Conservation (phyloP, 2,329 filamentous ascomycete species). For the Beauveria bassiana region DNA sequence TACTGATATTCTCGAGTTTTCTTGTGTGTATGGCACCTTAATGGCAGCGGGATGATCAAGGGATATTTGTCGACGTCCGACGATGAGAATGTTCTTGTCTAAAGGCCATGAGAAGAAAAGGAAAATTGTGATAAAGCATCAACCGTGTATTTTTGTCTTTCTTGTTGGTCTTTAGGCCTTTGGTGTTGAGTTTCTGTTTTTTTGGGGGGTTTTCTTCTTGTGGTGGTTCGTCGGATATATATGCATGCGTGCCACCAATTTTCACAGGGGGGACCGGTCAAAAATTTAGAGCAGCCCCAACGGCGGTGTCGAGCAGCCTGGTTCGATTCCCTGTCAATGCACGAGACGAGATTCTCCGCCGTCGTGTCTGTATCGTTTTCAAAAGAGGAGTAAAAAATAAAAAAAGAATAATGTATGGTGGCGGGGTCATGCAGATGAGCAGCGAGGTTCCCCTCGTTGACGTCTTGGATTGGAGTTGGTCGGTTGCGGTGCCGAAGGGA, state of each 20-base stretch:
- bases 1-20: not conserved
- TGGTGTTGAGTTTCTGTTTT: no score
- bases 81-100: not conserved
- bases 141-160: not conserved
- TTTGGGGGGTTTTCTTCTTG: not conserved
- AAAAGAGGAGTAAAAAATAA: not conserved
- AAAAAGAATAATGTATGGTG: not conserved
- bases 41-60: no score
- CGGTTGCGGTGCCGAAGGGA: constrained; percentile 4
- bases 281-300: no score
- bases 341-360: no score
- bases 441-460: not conserved
- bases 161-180: not conserved
- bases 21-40: not conserved
- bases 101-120: not conserved
- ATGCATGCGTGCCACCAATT: not conserved
- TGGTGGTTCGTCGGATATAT: not conserved
- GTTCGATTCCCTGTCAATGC: no score
- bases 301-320: no score
- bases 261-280: not conserved
- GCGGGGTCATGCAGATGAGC: not conserved
- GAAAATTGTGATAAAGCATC: not conserved
- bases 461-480: not conserved
- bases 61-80: not conserved
- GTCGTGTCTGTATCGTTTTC: not conserved